A percentile compares a stretch with the other conserved stretches of the same genome.
Evolutionary conservation across 208 protist genomes (phyloP).

Genomic region (Leptomonas pyrrhocoris): DNA sequence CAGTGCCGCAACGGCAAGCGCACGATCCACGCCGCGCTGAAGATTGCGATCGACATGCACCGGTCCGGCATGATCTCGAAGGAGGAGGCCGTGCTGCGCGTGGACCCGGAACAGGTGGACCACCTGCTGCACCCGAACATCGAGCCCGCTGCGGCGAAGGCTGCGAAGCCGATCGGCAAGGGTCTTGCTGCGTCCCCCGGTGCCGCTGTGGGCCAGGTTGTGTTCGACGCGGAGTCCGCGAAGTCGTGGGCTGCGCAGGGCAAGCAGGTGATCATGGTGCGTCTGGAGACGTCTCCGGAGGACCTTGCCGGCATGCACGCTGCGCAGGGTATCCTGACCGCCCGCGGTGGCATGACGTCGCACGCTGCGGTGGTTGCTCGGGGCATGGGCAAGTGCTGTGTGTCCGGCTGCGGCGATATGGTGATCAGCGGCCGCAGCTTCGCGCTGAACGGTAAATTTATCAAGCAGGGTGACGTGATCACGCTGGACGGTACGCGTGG

Average conservation of each 20-base stretch:
- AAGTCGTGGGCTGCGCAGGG: slow-evolving; percentile 55
- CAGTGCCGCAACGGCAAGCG: slow-evolving; percentile 95
- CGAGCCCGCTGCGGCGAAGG: slow-evolving; percentile 56
- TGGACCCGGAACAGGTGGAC: slow-evolving; percentile 85
- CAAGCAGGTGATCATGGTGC: slow-evolving; percentile 91
- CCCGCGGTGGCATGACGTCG: slow-evolving; percentile 95
- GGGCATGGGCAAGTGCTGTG: slow-evolving; percentile 96
- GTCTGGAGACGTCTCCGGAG: slow-evolving; percentile 95
- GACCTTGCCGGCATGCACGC: slow-evolving; percentile 93
- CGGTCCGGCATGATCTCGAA: slow-evolving; percentile 91
- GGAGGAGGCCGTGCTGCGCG: slow-evolving; percentile 86
- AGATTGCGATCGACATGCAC: slow-evolving; percentile 92
- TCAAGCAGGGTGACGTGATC: slow-evolving; percentile 89
- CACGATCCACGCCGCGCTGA: slow-evolving; percentile 89
- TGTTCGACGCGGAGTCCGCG: slow-evolving; percentile 87
- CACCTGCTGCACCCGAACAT: slow-evolving; percentile 92
- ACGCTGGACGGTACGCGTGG: slow-evolving; percentile 92
- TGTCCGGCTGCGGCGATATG: slow-evolving; percentile 88
- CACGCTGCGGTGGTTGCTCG: slow-evolving; percentile 96
- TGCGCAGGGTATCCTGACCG: slow-evolving; percentile 91
- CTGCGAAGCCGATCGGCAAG: slow-evolving; percentile 78
- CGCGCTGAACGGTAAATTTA: slow-evolving; percentile 58
- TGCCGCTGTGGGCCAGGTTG: slow-evolving; percentile 89
- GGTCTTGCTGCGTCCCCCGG: slow-evolving; percentile 94
- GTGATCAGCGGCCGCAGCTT: slow-evolving; percentile 65